Percentiles rank a stretch among this genome's conserved stretches.
phyloP scores from a whole-genome alignment of 164 flowering plant genomes.

The Hamamelis virginiana region DNA sequence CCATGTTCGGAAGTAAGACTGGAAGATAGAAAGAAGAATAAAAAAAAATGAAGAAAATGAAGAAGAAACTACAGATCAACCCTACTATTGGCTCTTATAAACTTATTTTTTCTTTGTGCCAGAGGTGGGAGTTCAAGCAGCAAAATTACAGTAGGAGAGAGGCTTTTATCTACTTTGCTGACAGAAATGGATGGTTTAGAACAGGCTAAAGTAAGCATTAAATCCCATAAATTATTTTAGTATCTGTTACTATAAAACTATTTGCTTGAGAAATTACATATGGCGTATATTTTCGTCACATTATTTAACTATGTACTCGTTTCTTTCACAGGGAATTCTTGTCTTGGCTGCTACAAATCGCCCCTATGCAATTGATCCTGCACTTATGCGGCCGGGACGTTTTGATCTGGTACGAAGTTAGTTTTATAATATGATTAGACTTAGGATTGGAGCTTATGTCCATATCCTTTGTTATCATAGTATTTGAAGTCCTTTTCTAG shows the following conservation, averaged over 20 bases:
- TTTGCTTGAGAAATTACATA: background rate
- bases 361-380: conserved; percentile 86
- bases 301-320: background rate
- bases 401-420: conserved; percentile 73
- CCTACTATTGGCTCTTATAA: too few species aligned
- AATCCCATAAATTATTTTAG: conserved; percentile 3
- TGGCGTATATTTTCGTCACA: background rate
- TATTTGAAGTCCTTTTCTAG: background rate
- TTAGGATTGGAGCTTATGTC: background rate
- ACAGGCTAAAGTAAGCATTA: conserved; percentile 65
- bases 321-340: conserved; percentile 73
- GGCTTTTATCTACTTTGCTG: conserved; percentile 85
- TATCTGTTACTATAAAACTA: background rate
- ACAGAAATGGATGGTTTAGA: conserved; percentile 99
- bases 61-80: too few species aligned
- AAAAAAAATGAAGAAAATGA: too few species aligned
- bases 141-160: conserved; percentile 69
- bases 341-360: conserved; percentile 98
- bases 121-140: conserved; percentile 73
- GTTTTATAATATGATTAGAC: conserved; percentile 1
- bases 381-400: conserved; percentile 97
- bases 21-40: too few species aligned
- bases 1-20: too few species aligned
- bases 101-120: conserved; percentile 10
- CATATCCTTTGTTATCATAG: background rate